Percentiles rank a stretch among this genome's conserved stretches.
phyloP scores from a whole-genome alignment of 768 basidiomycete species.

The Tulasnella calospora region DNA sequence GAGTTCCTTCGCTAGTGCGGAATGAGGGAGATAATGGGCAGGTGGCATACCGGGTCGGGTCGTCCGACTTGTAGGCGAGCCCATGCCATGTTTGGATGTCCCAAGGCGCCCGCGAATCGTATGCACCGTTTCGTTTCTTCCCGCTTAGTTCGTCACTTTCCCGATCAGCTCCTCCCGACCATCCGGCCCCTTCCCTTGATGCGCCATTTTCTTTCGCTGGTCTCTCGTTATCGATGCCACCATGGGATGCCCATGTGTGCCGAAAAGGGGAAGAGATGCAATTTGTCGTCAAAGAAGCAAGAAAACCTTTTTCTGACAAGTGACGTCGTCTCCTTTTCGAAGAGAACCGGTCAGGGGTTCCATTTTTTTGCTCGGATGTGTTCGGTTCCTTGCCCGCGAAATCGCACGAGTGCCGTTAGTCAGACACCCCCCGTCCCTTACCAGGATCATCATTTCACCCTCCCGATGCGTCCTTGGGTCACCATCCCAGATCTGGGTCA shows the following conservation, averaged over 20 bases:
- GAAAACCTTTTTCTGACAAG: background rate
- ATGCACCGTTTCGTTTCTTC: background rate
- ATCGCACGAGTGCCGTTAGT: constrained; percentile 5
- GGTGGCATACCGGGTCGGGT: background rate
- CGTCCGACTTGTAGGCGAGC: background rate
- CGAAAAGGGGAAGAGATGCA: background rate
- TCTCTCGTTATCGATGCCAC: too few species aligned
- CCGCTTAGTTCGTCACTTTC: background rate
- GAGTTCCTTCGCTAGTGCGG: background rate
- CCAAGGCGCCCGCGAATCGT: background rate
- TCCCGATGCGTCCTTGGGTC: background rate
- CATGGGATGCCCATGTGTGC: too few species aligned
- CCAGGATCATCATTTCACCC: background rate
- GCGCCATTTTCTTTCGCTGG: background rate
- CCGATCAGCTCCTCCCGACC: background rate
- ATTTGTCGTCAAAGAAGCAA: background rate
- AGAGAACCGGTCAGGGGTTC: background rate
- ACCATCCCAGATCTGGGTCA: background rate
- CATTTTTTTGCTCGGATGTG: constrained; percentile 1
- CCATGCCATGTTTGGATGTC: background rate
- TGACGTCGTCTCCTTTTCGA: background rate
- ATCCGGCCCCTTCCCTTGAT: constrained; percentile 6
- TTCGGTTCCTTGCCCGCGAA: constrained; percentile 7
- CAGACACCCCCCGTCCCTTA: background rate
- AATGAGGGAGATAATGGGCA: background rate